phyloP scores from a whole-genome alignment of 441 rosid species.

The Sinapis alba region DNA sequence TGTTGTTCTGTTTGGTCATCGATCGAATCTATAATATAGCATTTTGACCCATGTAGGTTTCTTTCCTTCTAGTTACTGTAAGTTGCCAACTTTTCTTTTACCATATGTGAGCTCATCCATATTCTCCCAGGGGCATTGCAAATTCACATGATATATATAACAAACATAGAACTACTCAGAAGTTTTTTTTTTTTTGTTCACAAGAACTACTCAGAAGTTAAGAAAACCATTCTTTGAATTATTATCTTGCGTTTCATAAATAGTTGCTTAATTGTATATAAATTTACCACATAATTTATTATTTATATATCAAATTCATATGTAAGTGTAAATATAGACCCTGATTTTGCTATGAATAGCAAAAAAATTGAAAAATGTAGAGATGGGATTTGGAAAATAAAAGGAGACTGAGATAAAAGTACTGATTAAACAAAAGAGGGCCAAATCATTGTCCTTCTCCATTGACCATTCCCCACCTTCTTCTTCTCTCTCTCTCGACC shows the following conservation, averaged over 20 bases:
- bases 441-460: slow-evolving; percentile 43
- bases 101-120: background rate
- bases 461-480: slow-evolving; percentile 40
- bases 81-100: background rate
- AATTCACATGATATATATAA: background rate
- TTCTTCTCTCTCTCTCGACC: background rate
- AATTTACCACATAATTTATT: background rate
- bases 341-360: slow-evolving; percentile 17
- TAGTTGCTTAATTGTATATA: background rate
- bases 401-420: slow-evolving; percentile 30
- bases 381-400: slow-evolving; percentile 29
- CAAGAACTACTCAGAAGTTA: background rate
- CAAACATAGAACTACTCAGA: background rate
- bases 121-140: background rate
- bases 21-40: too few relatives aligned
- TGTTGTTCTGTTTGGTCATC: too few relatives aligned
- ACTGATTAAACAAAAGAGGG: slow-evolving; percentile 35
- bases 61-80: too few relatives aligned
- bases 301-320: background rate
- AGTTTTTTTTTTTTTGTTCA: too few relatives aligned
- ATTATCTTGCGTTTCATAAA: background rate
- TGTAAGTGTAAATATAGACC: background rate
- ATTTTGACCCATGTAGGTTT: too few relatives aligned
- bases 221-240: background rate
- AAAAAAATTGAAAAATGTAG: slow-evolving; percentile 4